These are phyloP conservation scores for Corynascus novoguineensis DNA, from an alignment of 495 filamentous ascomycete genomes.

Conservation along the genomic window DNA sequence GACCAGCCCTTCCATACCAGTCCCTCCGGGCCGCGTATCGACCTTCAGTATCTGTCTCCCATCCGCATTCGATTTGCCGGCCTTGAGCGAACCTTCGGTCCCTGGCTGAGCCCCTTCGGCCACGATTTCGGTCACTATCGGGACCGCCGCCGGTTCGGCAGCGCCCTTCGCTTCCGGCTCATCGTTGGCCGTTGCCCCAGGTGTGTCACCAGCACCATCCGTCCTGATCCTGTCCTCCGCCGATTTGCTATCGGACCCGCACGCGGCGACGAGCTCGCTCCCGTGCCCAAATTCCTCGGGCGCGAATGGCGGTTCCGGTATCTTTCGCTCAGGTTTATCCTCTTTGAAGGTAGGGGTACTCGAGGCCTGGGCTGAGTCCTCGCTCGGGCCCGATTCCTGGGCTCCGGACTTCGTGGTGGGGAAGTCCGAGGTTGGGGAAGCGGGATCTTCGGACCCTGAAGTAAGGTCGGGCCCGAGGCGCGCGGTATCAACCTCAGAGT, in stretches of 20 bases:
- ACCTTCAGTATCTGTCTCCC: not conserved
- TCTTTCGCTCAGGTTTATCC: no score
- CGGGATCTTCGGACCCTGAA: conserved; percentile 8
- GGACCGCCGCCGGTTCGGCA: not conserved
- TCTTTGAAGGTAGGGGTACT: not conserved
- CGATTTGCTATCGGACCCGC: conserved; percentile 8
- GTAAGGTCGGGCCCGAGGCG: conserved; percentile 23
- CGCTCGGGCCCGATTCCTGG: conserved; percentile 14
- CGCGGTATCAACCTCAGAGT: not conserved
- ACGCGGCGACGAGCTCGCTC: conserved; percentile 17
- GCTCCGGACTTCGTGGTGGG: conserved; percentile 12
- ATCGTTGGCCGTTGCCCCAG: not conserved
- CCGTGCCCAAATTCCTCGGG: conserved; percentile 5
- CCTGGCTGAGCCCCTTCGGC: not conserved
- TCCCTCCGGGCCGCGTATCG: not conserved
- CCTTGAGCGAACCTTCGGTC: not conserved
- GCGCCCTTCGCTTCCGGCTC: not conserved
- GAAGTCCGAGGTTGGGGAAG: conserved; percentile 19
- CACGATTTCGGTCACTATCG: not conserved
- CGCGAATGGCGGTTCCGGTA: not conserved
- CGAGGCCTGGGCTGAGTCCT: not conserved
- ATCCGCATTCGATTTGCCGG: not conserved
- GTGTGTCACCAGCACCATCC: not conserved
- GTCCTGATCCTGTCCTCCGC: not conserved
- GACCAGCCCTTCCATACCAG: not conserved